These are phyloP conservation scores for Lepiota venenata DNA, from an alignment of 768 basidiomycete species.

Conservation along the genomic window DNA sequence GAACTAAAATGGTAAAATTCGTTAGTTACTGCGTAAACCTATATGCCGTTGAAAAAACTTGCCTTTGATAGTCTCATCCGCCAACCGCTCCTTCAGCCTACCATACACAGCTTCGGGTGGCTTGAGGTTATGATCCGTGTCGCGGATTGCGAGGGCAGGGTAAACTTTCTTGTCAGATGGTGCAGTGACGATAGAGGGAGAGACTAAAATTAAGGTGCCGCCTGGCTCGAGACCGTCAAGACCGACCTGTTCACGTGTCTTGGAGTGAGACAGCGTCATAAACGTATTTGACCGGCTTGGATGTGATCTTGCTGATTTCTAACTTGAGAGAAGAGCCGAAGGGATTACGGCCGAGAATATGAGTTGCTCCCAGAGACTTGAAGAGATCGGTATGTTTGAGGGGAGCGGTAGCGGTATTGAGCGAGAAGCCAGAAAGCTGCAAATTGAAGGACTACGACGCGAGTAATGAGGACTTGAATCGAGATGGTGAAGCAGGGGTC, in stretches of 20 bases:
- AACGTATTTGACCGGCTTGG: constrained; percentile 18
- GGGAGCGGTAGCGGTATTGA: constrained; percentile 37
- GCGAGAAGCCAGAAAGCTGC: constrained; percentile 38
- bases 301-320: constrained; percentile 23
- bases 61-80: constrained; percentile 19
- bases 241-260: constrained; percentile 20
- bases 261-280: constrained; percentile 23
- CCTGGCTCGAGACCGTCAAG: constrained; percentile 27
- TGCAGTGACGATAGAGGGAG: constrained; percentile 23
- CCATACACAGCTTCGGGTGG: constrained; percentile 15
- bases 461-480: constrained; percentile 9
- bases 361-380: constrained; percentile 36
- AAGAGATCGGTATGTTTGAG: constrained; percentile 25
- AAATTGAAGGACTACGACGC: constrained; percentile 25
- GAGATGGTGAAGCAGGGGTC: no score
- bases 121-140: constrained; percentile 14
- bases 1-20: constrained; percentile 26
- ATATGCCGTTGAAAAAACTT: neutral
- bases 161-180: constrained; percentile 12
- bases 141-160: constrained; percentile 8
- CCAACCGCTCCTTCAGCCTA: constrained; percentile 13
- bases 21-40: neutral
- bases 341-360: constrained; percentile 29
- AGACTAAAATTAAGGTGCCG: constrained; percentile 31
- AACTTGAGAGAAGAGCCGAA: constrained; percentile 14